phyloP scores from a whole-genome alignment of 805 yeast species.

The Ascoidea asiatica region DNA sequence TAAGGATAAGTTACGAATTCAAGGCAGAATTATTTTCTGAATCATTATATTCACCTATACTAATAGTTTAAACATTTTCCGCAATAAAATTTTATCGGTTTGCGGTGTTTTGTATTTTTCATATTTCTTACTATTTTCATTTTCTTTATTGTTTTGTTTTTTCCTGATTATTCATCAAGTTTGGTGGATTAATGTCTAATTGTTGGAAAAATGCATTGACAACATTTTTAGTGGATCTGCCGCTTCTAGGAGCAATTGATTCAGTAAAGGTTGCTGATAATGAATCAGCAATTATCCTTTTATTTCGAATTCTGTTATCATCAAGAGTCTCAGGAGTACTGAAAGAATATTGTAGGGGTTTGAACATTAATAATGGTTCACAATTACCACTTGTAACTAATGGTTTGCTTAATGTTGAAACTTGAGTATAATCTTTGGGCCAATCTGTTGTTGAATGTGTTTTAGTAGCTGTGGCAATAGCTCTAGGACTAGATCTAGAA shows the following conservation, averaged over 20 bases:
- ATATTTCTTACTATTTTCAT: not conserved
- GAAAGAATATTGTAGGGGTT: too few species aligned
- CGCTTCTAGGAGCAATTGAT: not conserved
- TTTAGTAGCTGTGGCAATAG: too few species aligned
- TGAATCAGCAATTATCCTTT: not conserved
- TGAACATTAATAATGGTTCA: too few species aligned
- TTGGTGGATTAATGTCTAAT: conserved; percentile 1
- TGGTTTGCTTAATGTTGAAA: too few species aligned
- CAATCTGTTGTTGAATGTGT: too few species aligned
- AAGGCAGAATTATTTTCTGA: too few species aligned
- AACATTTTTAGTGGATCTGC: not conserved
- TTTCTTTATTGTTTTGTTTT: not conserved
- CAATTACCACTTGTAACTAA: too few species aligned
- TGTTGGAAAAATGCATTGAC: not conserved
- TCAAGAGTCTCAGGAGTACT: too few species aligned
- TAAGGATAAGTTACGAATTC: too few species aligned
- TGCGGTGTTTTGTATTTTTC: not conserved
- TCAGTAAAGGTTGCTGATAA: not conserved
- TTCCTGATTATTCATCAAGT: not conserved
- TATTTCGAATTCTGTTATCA: too few species aligned
- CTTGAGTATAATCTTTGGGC: too few species aligned
- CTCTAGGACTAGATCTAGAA: too few species aligned
- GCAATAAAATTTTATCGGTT: not conserved
- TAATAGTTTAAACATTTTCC: not conserved
- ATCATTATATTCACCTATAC: not conserved